Conservation (phyloP, 2,329 filamentous ascomycete genomes). For the Chlorencoelia australis region DNA sequence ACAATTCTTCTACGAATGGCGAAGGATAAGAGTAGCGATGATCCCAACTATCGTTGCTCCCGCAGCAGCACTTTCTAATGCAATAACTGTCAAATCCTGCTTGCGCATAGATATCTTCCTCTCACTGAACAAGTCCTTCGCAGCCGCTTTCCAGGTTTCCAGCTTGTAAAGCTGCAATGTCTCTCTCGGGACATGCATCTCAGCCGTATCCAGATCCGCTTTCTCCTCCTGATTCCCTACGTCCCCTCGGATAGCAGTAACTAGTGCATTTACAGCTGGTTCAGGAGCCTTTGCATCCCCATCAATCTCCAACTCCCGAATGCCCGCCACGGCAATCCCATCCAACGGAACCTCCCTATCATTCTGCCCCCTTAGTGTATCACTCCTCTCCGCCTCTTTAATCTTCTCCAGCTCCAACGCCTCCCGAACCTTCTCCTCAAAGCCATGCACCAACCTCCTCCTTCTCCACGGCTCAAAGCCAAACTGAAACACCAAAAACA, state of each 20-base stretch:
- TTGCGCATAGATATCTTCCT: constrained; percentile 52
- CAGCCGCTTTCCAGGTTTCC: constrained; percentile 40
- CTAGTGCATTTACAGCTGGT: constrained; percentile 18
- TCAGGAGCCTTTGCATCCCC: constrained; percentile 5
- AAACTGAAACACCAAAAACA: constrained; percentile 80
- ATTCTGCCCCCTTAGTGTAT: neutral
- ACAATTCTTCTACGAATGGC: constrained; percentile 16
- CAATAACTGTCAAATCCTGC: constrained; percentile 60
- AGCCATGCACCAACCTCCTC: constrained; percentile 67
- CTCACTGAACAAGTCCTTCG: constrained; percentile 56
- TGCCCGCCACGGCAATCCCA: constrained; percentile 15
- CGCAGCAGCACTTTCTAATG: constrained; percentile 54
- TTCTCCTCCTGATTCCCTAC: constrained; percentile 10
- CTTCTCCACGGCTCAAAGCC: constrained; percentile 90
- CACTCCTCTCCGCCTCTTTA: constrained; percentile 6
- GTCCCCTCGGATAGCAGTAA: constrained; percentile 14
- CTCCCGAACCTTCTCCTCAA: constrained; percentile 65
- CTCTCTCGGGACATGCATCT: constrained; percentile 19
- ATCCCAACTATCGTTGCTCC: constrained; percentile 51
- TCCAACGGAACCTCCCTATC: constrained; percentile 14
- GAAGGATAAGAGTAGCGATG: constrained; percentile 22
- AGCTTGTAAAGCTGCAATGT: constrained; percentile 25
- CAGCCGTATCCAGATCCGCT: constrained; percentile 13
- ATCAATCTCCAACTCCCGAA: constrained; percentile 18
- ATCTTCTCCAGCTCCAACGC: constrained; percentile 39